phyloP scores from a whole-genome alignment of 1,284 basidiomycete genomes.

The Trichosporon sp. region DNA sequence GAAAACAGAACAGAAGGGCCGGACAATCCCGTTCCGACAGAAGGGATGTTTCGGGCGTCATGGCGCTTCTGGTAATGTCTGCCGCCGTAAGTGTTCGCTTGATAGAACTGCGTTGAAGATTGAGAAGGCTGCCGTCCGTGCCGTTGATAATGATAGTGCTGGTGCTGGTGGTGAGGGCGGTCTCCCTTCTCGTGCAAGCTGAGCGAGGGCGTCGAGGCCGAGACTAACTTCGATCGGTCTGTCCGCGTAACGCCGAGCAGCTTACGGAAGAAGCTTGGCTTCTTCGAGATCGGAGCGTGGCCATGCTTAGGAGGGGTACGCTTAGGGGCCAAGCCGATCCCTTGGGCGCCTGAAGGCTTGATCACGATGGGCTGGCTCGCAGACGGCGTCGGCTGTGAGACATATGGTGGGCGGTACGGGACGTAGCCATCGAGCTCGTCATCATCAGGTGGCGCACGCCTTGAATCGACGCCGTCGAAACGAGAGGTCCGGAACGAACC shows the following conservation, averaged over 20 bases:
- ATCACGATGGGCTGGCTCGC: conserved; percentile 7
- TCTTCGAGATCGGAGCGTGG: background rate
- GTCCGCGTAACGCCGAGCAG: conserved; percentile 1
- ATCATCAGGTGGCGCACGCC: background rate
- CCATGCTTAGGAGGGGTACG: background rate
- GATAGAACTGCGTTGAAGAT: background rate
- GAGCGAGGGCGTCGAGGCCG: conserved; percentile 9
- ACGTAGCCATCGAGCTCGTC: conserved; percentile 15
- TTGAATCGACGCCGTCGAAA: background rate
- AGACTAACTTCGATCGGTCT: conserved; percentile 2
- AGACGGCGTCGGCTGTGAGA: conserved; percentile 2
- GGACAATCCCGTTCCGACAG: background rate
- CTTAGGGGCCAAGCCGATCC: conserved; percentile 17
- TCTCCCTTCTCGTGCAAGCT: background rate
- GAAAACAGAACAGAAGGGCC: background rate
- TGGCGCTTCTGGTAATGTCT: background rate
- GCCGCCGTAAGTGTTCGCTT: background rate
- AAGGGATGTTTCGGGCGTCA: conserved; percentile 1
- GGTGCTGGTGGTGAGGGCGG: background rate
- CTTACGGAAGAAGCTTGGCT: conserved; percentile 7
- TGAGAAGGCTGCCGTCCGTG: background rate
- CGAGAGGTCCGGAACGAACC: background rate
- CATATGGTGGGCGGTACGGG: conserved; percentile 20
- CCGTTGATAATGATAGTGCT: conserved; percentile 1
- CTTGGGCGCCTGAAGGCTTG: conserved; percentile 18